A percentile compares a stretch with the other conserved stretches of the same genome.
These are phyloP conservation scores for Boletus coccyginus DNA, from an alignment of 768 basidiomycete genomes.

Conservation along the genomic window DNA sequence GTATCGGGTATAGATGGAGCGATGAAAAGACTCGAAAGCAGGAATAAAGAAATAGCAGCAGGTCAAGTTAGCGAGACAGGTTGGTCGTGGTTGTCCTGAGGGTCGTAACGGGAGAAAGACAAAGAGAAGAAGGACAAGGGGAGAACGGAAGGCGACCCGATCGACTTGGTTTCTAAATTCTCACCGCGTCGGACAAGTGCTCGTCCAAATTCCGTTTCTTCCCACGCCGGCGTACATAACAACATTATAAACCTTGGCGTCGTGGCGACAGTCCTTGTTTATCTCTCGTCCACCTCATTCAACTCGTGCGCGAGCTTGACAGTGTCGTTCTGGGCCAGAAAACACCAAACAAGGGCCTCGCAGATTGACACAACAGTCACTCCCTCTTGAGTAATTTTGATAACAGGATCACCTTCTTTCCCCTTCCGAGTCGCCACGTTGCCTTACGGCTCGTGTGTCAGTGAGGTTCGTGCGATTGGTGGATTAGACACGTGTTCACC, in stretches of 20 bases:
- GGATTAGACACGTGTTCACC: slow-evolving; percentile 17
- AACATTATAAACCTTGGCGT: not conserved
- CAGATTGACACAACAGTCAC: slow-evolving; percentile 29
- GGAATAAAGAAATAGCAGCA: slow-evolving; percentile 5
- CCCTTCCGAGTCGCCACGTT: slow-evolving; percentile 45
- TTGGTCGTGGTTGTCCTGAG: slow-evolving; percentile 19
- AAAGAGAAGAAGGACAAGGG: slow-evolving; percentile 8
- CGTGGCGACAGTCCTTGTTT: slow-evolving; percentile 3
- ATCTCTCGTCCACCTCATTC: slow-evolving; percentile 37
- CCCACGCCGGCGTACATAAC: slow-evolving; percentile 26
- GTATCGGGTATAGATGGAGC: slow-evolving; percentile 30
- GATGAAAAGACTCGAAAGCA: slow-evolving; percentile 12
- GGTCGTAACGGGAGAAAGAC: slow-evolving; percentile 26
- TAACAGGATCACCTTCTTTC: slow-evolving; percentile 46
- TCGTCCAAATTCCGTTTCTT: slow-evolving; percentile 21
- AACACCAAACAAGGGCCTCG: not conserved
- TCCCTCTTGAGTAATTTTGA: slow-evolving; percentile 44
- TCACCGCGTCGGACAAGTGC: slow-evolving; percentile 11
- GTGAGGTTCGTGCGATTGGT: not conserved
- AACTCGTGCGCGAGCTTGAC: slow-evolving; percentile 52
- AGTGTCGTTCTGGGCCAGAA: slow-evolving; percentile 40
- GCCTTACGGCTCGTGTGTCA: slow-evolving; percentile 24
- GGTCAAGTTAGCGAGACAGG: slow-evolving; percentile 1
- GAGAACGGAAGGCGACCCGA: slow-evolving; percentile 11
- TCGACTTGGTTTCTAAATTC: slow-evolving; percentile 15